Conservation (phyloP, 2,329 filamentous ascomycete genomes). For the Fusarium piperis region DNA sequence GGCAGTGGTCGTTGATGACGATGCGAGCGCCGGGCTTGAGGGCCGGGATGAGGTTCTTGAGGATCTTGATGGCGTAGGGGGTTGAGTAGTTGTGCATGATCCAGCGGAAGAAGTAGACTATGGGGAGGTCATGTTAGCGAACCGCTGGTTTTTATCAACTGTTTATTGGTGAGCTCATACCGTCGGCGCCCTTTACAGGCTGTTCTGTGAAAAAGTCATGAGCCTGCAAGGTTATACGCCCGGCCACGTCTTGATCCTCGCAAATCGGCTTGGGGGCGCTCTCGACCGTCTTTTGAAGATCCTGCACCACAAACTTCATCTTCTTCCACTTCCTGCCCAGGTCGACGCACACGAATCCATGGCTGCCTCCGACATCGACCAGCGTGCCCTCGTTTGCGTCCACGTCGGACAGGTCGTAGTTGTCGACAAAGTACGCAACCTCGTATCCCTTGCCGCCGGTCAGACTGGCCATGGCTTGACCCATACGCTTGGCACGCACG, state of each 20-base stretch:
- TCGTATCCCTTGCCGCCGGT: slow-evolving; percentile 67
- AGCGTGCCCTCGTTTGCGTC: slow-evolving; percentile 57
- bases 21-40: slow-evolving; percentile 64
- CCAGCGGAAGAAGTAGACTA: slow-evolving; percentile 68
- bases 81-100: slow-evolving; percentile 72
- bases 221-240: slow-evolving; percentile 54
- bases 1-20: slow-evolving; percentile 57
- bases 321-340: slow-evolving; percentile 61
- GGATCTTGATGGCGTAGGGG: slow-evolving; percentile 59
- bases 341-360: slow-evolving; percentile 66
- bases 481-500: slow-evolving; percentile 60
- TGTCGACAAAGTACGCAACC: slow-evolving; percentile 61
- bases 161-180: slow-evolving; percentile 40
- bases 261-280: slow-evolving; percentile 56
- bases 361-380: slow-evolving; percentile 68
- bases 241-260: slow-evolving; percentile 50
- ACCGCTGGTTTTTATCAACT: not conserved
- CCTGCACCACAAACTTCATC: slow-evolving; percentile 66
- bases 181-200: slow-evolving; percentile 61
- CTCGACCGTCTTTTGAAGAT: slow-evolving; percentile 59
- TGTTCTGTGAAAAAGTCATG: slow-evolving; percentile 70
- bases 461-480: slow-evolving; percentile 63
- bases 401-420: slow-evolving; percentile 62
- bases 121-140: slow-evolving; percentile 19
- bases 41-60: slow-evolving; percentile 62